Conservation (phyloP, 2,329 filamentous ascomycete species). For the Xylariaceae sp. region DNA sequence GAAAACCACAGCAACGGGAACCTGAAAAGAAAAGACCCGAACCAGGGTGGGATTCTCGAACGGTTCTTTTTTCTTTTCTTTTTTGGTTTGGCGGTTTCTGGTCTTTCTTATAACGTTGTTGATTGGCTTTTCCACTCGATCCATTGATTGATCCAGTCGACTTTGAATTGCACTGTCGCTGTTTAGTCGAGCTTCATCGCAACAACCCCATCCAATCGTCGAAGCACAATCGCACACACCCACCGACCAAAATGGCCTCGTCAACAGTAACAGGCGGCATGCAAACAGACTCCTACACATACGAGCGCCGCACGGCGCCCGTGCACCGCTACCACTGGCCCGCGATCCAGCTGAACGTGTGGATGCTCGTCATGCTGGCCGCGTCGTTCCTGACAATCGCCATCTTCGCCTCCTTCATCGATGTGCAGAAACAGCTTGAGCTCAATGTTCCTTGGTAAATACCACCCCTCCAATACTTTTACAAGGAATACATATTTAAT, state of each 20-base stretch:
- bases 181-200: neutral
- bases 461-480: neutral
- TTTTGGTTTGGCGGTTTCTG: no score
- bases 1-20: no score
- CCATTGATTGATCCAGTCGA: neutral
- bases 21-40: neutral
- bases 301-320: constrained; percentile 40
- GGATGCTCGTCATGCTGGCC: constrained; percentile 61
- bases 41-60: neutral
- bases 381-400: constrained; percentile 55
- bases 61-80: neutral
- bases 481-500: no score
- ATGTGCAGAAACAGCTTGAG: constrained; percentile 50
- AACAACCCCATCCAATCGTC: neutral
- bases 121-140: neutral
- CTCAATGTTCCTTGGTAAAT: constrained; percentile 56
- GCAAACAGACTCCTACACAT: constrained; percentile 37
- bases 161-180: no score
- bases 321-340: constrained; percentile 64
- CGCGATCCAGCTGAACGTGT: constrained; percentile 60
- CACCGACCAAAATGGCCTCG: constrained; percentile 29
- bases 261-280: constrained; percentile 35
- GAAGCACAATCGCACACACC: neutral
- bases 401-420: constrained; percentile 55
- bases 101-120: neutral